Evolutionary conservation across 2,329 filamentous ascomycete genomes (phyloP).

Genomic region (Aspergillus sp.): DNA sequence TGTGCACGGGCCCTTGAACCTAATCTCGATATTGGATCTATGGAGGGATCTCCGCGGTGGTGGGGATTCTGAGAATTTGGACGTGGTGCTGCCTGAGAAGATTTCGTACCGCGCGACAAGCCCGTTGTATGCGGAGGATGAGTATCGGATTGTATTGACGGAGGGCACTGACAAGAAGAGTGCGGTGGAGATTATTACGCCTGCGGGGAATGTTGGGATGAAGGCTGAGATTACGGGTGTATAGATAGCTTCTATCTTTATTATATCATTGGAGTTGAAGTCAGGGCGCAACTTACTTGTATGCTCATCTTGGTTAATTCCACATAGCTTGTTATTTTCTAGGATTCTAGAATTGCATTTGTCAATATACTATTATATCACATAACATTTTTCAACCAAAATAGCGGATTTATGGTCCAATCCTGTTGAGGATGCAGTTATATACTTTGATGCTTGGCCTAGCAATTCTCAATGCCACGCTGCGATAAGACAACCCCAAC

Average conservation of each 20-base stretch:
- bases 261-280: too few relatives aligned
- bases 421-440: too few relatives aligned
- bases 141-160: conserved; percentile 46
- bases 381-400: too few relatives aligned
- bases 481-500: too few relatives aligned
- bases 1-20: conserved; percentile 46
- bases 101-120: conserved; percentile 52
- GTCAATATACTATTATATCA: too few relatives aligned
- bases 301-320: too few relatives aligned
- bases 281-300: too few relatives aligned
- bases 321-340: too few relatives aligned
- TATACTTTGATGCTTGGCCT: too few relatives aligned
- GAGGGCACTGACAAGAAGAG: conserved; percentile 31
- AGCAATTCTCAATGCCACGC: too few relatives aligned
- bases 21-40: conserved; percentile 45
- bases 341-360: too few relatives aligned
- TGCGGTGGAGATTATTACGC: conserved; percentile 36
- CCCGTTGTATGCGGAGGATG: conserved; percentile 51
- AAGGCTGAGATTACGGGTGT: conserved; percentile 35
- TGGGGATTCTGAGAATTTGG: conserved; percentile 12
- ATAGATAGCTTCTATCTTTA: not conserved
- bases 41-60: conserved; percentile 41
- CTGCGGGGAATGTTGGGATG: conserved; percentile 35
- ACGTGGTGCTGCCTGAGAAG: conserved; percentile 36
- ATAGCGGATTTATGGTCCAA: too few relatives aligned